Conservation (phyloP, 371 early-diverging fungal genomes). For the Rhizopus arrhizus region DNA sequence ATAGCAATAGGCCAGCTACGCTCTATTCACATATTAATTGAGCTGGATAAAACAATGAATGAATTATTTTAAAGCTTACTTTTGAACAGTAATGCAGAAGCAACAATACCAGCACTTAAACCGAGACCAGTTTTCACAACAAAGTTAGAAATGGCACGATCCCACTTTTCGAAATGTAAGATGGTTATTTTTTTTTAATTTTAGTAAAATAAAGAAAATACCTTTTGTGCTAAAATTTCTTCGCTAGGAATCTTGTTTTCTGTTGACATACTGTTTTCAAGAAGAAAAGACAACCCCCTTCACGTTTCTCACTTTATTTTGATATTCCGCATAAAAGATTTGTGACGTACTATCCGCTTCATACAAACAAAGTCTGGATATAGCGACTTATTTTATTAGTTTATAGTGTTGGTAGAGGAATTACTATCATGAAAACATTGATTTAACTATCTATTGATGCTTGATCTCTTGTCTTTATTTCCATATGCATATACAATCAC, state of each 20-base stretch:
- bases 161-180: slow-evolving; percentile 64
- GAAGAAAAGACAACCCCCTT: slow-evolving; percentile 9
- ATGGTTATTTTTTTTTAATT: background rate
- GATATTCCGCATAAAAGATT: background rate
- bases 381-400: no score
- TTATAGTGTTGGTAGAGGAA: no score
- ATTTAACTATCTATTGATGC: no score
- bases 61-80: slow-evolving; percentile 53
- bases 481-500: no score
- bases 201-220: slow-evolving; percentile 14
- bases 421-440: no score
- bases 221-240: slow-evolving; percentile 61
- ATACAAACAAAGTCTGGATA: no score
- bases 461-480: no score
- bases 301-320: background rate
- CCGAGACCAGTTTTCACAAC: slow-evolving; percentile 86
- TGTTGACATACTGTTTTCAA: slow-evolving; percentile 34
- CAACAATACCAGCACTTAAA: slow-evolving; percentile 84
- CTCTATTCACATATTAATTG: slow-evolving; percentile 44
- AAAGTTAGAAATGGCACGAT: slow-evolving; percentile 85
- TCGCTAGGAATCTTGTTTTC: slow-evolving; percentile 57
- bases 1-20: slow-evolving; percentile 90
- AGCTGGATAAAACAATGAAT: background rate
- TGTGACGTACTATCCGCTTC: background rate
- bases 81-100: slow-evolving; percentile 87